Evolutionary conservation across 106 monocot genomes (phyloP).

Genomic region (Platanthera zijinensis): DNA sequence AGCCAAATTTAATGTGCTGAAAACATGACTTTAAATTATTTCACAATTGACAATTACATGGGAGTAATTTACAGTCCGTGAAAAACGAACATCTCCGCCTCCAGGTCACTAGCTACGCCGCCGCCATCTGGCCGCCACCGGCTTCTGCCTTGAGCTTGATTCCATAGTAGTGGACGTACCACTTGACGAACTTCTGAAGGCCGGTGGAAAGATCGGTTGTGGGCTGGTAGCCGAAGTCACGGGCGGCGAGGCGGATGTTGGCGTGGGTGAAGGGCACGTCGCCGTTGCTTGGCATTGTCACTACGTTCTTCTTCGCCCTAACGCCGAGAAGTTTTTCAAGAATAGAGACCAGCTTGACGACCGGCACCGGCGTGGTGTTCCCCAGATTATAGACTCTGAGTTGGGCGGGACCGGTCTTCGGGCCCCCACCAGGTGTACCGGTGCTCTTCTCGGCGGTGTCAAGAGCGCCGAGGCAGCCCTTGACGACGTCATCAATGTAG

Average conservation of each 20-base stretch:
- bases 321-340: constrained; percentile 5
- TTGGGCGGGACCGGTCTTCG: constrained; percentile 12
- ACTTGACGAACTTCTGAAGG: constrained; percentile 12
- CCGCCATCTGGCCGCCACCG: neutral
- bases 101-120: too few relatives aligned
- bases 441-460: constrained; percentile 7
- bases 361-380: constrained; percentile 13
- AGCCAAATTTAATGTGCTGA: too few relatives aligned
- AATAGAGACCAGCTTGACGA: constrained; percentile 3
- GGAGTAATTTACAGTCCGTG: too few relatives aligned
- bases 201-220: constrained; percentile 11
- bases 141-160: neutral
- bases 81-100: too few relatives aligned
- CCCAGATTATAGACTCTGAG: constrained; percentile 14
- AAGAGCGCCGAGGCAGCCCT: constrained; percentile 12
- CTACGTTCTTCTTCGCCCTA: constrained; percentile 15
- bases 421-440: neutral
- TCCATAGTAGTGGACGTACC: constrained; percentile 14
- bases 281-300: constrained; percentile 9
- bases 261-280: constrained; percentile 19
- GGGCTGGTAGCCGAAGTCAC: constrained; percentile 5
- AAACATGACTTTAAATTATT: too few relatives aligned
- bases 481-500: constrained; percentile 16
- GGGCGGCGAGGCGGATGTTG: constrained; percentile 14
- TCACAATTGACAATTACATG: too few relatives aligned